phyloP scores from a whole-genome alignment of 2,329 filamentous ascomycete species.

The Drechslerella dactyloides region DNA sequence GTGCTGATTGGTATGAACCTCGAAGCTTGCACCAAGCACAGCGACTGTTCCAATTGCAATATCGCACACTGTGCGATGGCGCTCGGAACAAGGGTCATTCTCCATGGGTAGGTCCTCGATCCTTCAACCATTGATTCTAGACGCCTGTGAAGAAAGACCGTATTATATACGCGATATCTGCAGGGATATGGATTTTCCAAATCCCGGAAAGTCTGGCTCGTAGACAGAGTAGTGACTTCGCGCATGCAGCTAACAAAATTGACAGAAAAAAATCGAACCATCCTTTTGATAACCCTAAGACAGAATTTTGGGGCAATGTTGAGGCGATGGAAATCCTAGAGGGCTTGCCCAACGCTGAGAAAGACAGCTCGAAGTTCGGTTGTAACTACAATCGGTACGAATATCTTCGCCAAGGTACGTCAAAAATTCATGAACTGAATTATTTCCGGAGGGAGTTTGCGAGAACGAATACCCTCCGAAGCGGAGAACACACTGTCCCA shows the following conservation, averaged over 20 bases:
- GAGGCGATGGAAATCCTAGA: slow-evolving; percentile 2
- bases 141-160: too few species aligned
- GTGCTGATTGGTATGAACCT: slow-evolving; percentile 25
- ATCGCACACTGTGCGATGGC: slow-evolving; percentile 1
- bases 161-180: too few species aligned
- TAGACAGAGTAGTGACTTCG: not conserved
- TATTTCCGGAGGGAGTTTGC: too few species aligned
- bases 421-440: not conserved
- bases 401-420: slow-evolving; percentile 16
- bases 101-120: slow-evolving; percentile 29
- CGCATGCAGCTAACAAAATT: slow-evolving; percentile 2
- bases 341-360: not conserved
- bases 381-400: slow-evolving; percentile 9
- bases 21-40: not conserved
- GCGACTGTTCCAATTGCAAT: not conserved
- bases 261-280: slow-evolving; percentile 12
- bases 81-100: slow-evolving; percentile 7
- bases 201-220: too few species aligned
- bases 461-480: too few species aligned
- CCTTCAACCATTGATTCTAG: too few species aligned
- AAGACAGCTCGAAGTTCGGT: slow-evolving; percentile 13
- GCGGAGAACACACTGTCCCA: too few species aligned
- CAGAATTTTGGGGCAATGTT: slow-evolving; percentile 21
- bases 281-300: slow-evolving; percentile 30
- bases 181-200: too few species aligned